Evolutionary conservation across 2,329 filamentous ascomycete species (phyloP), one percentile per base, ranked within the genome.

Genomic region (Nemania sp.): DNA sequence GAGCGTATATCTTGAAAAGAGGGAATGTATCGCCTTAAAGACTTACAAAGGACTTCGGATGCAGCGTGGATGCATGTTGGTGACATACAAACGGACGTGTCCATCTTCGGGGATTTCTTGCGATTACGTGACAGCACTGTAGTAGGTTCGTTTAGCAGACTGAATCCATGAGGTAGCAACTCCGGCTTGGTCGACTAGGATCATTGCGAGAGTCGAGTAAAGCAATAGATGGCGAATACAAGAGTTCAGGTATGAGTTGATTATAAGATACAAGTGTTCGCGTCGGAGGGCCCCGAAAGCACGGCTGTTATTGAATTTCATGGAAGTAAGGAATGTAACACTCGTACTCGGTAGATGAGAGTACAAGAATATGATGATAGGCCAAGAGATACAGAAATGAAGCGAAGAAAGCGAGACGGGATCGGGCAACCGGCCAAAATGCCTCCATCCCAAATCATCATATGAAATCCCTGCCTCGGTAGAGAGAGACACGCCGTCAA

Each of bases 61-160:
- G 86, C 81, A 12, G 86, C 86, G 67, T 88, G 83, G 12, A 89
- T 78, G 71, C 87, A 90, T 62, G 83, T 82, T 43, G 85, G 81
- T 10, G 85, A 83, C 49, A 81, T 71, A 70, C 87, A 89, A 21
- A 83, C 59, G 1, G 70, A 69, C 2, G 71, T 53, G 60, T 64
- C 63, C 69, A 69, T 71, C 1, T 60, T 54, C 25, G 67, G 65
- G 49, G 64, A 57, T 29, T 62, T 61, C 63, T 48, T 58, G 46
- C 60, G 46, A 18, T 61, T 45, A 35, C 62, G 65, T 32, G 66
- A 62, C 11, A 69, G 56, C 7, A 69, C 68, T 70, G 35, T 43
- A 50, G n/a, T 25, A 48, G 5, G 20, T 45, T 53, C n/a, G 40
- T 37, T 59, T 59, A 62, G 63, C n/a, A 25, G 34, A 52, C 32